Evolutionary conservation across 202 grass and related monocot genomes (phyloP), one percentile per base, ranked within the genome.

Genomic region (Sporobolus alterniflorus): DNA sequence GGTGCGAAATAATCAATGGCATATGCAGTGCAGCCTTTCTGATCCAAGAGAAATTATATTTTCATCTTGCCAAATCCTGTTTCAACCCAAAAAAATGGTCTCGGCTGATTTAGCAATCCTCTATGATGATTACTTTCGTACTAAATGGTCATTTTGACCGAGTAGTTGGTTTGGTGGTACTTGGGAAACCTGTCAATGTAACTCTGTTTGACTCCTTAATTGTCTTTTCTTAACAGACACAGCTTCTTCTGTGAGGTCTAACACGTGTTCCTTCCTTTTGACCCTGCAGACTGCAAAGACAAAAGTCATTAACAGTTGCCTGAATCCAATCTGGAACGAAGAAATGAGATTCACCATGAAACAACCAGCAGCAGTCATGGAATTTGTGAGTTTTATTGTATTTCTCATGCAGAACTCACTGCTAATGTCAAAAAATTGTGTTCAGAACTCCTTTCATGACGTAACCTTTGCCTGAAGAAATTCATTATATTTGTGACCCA

Each of bases 291-390:
- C 21, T 7, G 85, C 82, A 74, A 97, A 97, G 73, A 97, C 94
- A 77, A 97, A 97, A 70, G 94, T 97, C 41, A 97, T 97, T 69
- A 94, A 94, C 13, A 92, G 89, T 73, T 97, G 94, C 68, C 89
- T 97, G 7, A 97, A 97, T 82, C 94, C 94, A 76, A 82, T 97
- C 64, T 97, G 94, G 94, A 97, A 97, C 40, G 94, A 97, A 89
- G 94, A 94, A 73, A 77, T 97, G 79, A 55, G 68, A 36, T 97
- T 97, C 86, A 82, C 73, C 61, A 74, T 97, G 49, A 90, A 82
- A 59, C 91, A 94, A 51, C 85, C 91, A 72, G 71, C 73, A n/a
- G 80, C 73, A 62, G 67, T 91, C 51, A 75, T 97, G 29, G 89
- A 81, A 79, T 85, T 97, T 74, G 94, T 97, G 88, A 15, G 91